These are phyloP conservation scores for Tetracentron sinense DNA, from an alignment of 164 flowering plant genomes.

Conservation along the genomic window DNA sequence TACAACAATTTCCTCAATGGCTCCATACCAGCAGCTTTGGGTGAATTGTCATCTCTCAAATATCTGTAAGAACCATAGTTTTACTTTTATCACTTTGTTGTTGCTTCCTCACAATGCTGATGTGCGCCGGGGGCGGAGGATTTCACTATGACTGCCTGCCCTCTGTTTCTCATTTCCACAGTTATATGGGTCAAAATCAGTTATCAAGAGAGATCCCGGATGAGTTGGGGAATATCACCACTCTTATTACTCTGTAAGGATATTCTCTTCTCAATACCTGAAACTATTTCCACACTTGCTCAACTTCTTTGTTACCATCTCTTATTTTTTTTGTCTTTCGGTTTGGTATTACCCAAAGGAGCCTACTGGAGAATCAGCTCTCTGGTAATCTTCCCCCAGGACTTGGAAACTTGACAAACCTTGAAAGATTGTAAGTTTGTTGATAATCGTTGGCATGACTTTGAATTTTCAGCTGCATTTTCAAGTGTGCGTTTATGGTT, in stretches of 20 bases:
- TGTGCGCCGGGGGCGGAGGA: too few species aligned
- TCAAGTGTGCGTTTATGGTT: background rate
- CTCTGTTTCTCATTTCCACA: background rate
- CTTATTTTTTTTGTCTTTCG: background rate
- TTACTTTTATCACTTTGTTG: background rate
- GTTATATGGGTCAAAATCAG: background rate
- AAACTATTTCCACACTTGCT: background rate
- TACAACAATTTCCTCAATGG: background rate
- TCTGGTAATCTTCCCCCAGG: background rate
- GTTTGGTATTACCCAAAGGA: background rate
- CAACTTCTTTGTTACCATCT: background rate
- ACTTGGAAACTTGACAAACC: background rate
- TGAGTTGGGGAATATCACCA: background rate
- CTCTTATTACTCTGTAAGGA: background rate
- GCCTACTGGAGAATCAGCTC: background rate
- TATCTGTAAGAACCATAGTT: background rate
- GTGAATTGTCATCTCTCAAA: background rate
- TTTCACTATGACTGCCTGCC: background rate
- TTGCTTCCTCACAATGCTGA: background rate
- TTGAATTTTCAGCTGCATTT: background rate
- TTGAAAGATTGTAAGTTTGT: background rate
- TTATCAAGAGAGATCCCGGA: background rate
- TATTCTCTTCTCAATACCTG: background rate
- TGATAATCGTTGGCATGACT: background rate
- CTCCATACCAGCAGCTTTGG: background rate